Conservation (phyloP, 257 asterid species). For the Solanum bulbocastanum region DNA sequence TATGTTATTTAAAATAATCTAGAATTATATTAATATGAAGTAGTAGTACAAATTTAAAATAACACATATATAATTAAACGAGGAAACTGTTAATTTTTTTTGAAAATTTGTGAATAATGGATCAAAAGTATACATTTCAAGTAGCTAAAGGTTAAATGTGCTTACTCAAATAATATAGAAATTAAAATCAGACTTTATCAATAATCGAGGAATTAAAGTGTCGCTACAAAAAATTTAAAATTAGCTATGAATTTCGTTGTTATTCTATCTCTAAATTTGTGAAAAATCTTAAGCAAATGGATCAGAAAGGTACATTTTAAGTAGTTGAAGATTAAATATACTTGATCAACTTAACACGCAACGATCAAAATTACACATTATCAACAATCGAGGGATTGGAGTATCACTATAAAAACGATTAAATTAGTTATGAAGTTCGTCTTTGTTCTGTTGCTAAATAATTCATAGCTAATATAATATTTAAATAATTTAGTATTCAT, state of each 20-base stretch:
- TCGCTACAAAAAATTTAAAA: not conserved
- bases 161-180: not conserved
- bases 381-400: not conserved
- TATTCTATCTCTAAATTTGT: not conserved
- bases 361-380: not conserved
- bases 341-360: not conserved
- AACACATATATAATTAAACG: not conserved
- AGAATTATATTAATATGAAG: not conserved
- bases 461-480: too few relatives aligned
- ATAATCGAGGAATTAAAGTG: not conserved
- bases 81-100: not conserved
- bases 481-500: not conserved
- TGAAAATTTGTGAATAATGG: not conserved
- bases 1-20: not conserved
- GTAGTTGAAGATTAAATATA: not conserved
- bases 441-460: not conserved
- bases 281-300: not conserved
- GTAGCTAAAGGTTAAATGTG: not conserved
- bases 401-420: not conserved
- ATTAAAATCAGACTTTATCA: not conserved
- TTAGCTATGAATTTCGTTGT: not conserved
- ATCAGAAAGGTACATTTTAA: not conserved
- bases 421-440: not conserved
- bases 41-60: not conserved
- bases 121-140: not conserved